Percentiles rank a stretch among this genome's conserved stretches.
Evolutionary conservation across 192 early-diverging fungal species (phyloP).

Genomic region (Rhizophagus clarus): DNA sequence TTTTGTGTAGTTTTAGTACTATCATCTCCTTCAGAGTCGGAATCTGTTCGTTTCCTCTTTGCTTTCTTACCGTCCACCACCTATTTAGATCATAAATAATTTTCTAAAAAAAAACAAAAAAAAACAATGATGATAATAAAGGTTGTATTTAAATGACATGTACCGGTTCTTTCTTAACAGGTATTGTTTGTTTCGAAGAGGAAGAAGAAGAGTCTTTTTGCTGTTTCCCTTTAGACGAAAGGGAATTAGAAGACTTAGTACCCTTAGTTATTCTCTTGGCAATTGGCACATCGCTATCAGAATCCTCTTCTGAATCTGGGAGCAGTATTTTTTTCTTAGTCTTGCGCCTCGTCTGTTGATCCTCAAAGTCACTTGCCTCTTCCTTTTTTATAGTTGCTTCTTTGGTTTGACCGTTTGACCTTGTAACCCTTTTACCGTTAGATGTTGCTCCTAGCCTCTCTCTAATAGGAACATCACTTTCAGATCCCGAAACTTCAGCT

Average conservation of each 20-base stretch:
- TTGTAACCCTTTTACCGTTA: neutral
- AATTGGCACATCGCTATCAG: neutral
- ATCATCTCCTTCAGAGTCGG: neutral
- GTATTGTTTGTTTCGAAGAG: neutral
- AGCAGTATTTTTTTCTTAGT: neutral
- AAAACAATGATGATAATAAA: neutral
- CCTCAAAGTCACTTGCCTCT: neutral
- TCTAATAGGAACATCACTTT: constrained; percentile 4
- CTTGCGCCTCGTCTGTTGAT: neutral
- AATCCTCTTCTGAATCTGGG: neutral
- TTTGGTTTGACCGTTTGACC: neutral
- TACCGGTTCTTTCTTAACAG: neutral
- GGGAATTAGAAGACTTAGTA: neutral
- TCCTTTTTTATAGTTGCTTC: neutral
- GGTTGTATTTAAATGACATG: neutral
- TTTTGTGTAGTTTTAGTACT: neutral
- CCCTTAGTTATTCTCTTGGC: neutral
- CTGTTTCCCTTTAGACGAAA: neutral
- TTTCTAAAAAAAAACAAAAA: too few species aligned
- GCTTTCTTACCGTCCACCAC: neutral
- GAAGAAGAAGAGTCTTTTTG: neutral
- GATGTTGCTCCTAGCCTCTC: neutral
- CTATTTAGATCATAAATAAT: neutral
- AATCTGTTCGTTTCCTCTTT: constrained; percentile 3
- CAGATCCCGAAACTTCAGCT: neutral